Base-by-base conservation (phyloP, 2,329 filamentous ascomycete genomes). In the Passalora sequoiae region DNA sequence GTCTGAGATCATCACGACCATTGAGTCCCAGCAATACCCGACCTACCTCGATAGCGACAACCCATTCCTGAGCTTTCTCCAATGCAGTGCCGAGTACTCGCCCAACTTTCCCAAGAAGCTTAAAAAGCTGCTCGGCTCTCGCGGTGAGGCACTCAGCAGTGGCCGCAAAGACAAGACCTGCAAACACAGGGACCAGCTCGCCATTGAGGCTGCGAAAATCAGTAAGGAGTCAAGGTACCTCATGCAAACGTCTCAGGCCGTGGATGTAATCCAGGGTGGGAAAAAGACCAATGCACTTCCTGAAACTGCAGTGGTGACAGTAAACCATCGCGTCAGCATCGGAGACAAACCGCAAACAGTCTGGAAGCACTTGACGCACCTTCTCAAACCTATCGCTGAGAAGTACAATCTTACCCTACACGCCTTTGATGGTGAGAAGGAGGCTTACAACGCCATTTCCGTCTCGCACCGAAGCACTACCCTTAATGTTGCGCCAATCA, bases 1-100 rank as follows among this genome's bases (percentile, higher is more conserved):
- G 43, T 71, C 78, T 7, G 79, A 86, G 57, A 73, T 86, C 27
- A 73, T 86, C 46, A 72, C 74, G n/a, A 64, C 72, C n/a, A 75
- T 87, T 1, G 83, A 87, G 56, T 63, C 69, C 2, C 66, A 76
- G 28, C 70, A 77, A 0, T 83, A 78, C 60, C 62, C 69, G 3
- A 74, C 78, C 2, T 65, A 64, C 24, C 65, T 78, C 3, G 65
- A 71, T 8, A 63, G 71, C 8, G 64, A 70, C 10, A 78, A 77
- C 37, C 79, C 80, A 0, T 72, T 77, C 19, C 70, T 80, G 49
- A 66, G 71, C 38, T 69, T 77, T 45, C 65, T 83, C 1, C 67
- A 76, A 47, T 83, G 80, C 50, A 71, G 78, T 30, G 76, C 74
- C 1, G 69, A 71, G 4, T 74, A 81, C 54, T 77, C 76, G 0